Percentiles rank a stretch among this genome's conserved stretches.
These are phyloP conservation scores for Erythrophleum fordii DNA, from an alignment of 306 rosid genomes.

Conservation along the genomic window DNA sequence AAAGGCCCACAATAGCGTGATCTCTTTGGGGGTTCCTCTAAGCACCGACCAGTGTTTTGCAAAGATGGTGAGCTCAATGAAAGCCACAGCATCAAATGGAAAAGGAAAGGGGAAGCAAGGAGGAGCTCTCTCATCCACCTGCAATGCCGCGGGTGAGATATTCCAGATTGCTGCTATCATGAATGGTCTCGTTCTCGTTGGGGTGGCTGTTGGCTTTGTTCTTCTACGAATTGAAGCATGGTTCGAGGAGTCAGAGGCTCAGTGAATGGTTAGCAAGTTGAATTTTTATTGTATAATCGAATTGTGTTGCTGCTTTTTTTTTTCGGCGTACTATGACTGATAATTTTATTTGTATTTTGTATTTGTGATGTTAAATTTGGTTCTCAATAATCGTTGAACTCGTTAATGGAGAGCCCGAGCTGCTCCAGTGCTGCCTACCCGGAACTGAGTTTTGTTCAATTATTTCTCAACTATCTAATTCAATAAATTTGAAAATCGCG, in stretches of 20 bases:
- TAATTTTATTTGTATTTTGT: neutral
- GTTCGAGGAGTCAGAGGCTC: slow-evolving; percentile 26
- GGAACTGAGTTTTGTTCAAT: neutral
- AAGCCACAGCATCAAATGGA: neutral
- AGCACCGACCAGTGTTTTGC: slow-evolving; percentile 26
- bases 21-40: neutral
- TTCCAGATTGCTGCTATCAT: slow-evolving; percentile 12
- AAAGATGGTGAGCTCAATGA: slow-evolving; percentile 2
- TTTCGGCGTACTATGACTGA: neutral
- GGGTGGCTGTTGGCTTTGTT: slow-evolving; percentile 38
- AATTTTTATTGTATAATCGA: neutral
- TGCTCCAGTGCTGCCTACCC: neutral
- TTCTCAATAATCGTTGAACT: neutral
- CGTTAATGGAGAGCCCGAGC: neutral
- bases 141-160: slow-evolving; percentile 29
- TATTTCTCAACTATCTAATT: neutral
- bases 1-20: slow-evolving; percentile 19
- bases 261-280: neutral
- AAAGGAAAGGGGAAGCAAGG: neutral
- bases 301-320: neutral
- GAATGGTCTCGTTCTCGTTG: slow-evolving; percentile 20
- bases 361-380: neutral
- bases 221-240: slow-evolving; percentile 28
- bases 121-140: slow-evolving; percentile 24
- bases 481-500: neutral